Evolutionary conservation across 495 filamentous ascomycete species (phyloP).

Genomic region (Lasiosphaeria hispida): DNA sequence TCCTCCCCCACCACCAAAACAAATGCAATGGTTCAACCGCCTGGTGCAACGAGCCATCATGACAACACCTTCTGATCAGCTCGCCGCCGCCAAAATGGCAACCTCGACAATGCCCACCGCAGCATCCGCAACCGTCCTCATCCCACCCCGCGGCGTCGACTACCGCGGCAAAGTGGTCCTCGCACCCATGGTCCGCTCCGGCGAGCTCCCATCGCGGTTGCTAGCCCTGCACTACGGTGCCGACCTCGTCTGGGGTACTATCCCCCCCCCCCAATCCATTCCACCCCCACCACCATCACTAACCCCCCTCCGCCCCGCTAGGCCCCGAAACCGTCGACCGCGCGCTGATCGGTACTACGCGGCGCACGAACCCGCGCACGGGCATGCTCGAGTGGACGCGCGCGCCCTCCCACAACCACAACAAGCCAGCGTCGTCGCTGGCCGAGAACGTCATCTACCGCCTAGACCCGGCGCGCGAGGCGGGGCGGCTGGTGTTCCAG

Average conservation of each 20-base stretch:
- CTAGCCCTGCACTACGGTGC: slow-evolving; percentile 90
- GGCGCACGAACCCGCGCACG: slow-evolving; percentile 70
- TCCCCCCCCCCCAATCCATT: slow-evolving; percentile 8
- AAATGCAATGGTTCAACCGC: slow-evolving; percentile 13
- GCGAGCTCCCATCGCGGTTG: slow-evolving; percentile 86
- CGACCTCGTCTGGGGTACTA: slow-evolving; percentile 87
- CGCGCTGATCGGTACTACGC: slow-evolving; percentile 79
- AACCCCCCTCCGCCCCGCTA: slow-evolving; percentile 25
- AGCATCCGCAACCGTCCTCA: slow-evolving; percentile 64
- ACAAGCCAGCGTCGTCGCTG: slow-evolving; percentile 38
- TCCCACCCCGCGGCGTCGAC: slow-evolving; percentile 85
- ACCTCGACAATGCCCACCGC: not conserved
- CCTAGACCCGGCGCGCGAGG: slow-evolving; percentile 72
- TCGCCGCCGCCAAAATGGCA: slow-evolving; percentile 2
- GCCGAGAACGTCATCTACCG: slow-evolving; percentile 79
- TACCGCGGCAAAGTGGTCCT: slow-evolving; percentile 91
- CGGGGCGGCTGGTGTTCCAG: slow-evolving; percentile 77
- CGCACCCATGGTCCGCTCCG: slow-evolving; percentile 95
- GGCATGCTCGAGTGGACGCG: slow-evolving; percentile 80
- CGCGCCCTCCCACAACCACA: slow-evolving; percentile 63
- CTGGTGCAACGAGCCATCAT: slow-evolving; percentile 10
- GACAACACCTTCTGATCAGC: not conserved
- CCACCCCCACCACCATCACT: not conserved
- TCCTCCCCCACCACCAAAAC: not conserved
- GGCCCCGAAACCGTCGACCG: slow-evolving; percentile 91